These are phyloP conservation scores for Alternaria gansuensis DNA, from an alignment of 2,329 filamentous ascomycete species.

Conservation along the genomic window DNA sequence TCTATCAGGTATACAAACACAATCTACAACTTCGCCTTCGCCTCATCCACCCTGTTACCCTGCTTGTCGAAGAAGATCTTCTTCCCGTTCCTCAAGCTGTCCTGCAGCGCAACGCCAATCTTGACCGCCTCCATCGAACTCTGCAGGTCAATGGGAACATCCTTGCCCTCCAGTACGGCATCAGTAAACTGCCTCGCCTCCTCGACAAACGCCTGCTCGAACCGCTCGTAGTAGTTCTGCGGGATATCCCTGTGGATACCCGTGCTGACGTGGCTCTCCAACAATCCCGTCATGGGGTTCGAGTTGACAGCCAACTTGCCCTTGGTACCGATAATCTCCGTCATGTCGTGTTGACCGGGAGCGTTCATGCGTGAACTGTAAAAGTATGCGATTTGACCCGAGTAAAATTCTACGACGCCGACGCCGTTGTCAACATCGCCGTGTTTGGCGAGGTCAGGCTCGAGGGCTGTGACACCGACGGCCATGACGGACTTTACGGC, in stretches of 20 bases:
- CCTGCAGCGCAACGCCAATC: constrained; percentile 65
- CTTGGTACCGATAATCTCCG: constrained; percentile 72
- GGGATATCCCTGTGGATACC: constrained; percentile 69
- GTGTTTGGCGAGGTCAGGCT: constrained; percentile 65
- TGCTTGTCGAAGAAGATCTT: constrained; percentile 65
- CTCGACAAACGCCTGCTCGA: constrained; percentile 69
- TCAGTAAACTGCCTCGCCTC: constrained; percentile 71
- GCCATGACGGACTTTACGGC: constrained; percentile 66
- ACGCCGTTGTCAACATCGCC: constrained; percentile 70
- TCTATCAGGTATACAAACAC: background rate
- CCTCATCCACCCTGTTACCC: constrained; percentile 57
- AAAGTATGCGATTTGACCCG: constrained; percentile 70
- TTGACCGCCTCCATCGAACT: constrained; percentile 67
- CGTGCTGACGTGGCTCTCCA: constrained; percentile 63
- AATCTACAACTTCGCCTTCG: constrained; percentile 50
- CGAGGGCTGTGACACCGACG: constrained; percentile 66
- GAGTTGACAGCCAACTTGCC: constrained; percentile 70
- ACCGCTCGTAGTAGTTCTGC: constrained; percentile 68
- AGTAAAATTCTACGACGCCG: constrained; percentile 71
- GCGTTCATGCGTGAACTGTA: constrained; percentile 73
- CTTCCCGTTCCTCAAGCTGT: constrained; percentile 55
- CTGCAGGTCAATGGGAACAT: constrained; percentile 64
- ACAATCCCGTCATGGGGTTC: constrained; percentile 64
- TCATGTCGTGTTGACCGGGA: constrained; percentile 71
- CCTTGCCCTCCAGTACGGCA: constrained; percentile 64